Evolutionary conservation across 306 rosid genomes (phyloP).

Genomic region (Prunus mume): DNA sequence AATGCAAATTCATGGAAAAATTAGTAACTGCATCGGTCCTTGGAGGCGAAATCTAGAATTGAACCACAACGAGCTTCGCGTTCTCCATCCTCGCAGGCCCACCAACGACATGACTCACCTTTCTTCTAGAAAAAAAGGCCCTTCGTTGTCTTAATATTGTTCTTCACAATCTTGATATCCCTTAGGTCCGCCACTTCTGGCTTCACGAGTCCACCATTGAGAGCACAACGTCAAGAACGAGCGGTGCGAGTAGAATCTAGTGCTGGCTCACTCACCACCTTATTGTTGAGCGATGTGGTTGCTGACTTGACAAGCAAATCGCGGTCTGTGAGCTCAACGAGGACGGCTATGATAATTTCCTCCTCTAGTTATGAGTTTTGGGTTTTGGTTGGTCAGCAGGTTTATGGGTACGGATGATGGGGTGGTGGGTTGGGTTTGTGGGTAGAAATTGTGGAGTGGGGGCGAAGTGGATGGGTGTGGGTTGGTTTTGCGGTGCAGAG

Average conservation of each 20-base stretch:
- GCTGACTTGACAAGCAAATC: slow-evolving; percentile 84
- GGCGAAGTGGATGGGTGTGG: too few species aligned
- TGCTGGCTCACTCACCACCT: slow-evolving; percentile 78
- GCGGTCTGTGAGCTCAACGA: slow-evolving; percentile 77
- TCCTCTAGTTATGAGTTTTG: too few species aligned
- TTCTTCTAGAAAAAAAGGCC: slow-evolving; percentile 89
- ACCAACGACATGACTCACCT: slow-evolving; percentile 81
- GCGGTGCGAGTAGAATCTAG: slow-evolving; percentile 81
- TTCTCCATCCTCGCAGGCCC: slow-evolving; percentile 89
- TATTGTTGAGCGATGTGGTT: slow-evolving; percentile 83
- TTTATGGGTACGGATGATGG: too few species aligned
- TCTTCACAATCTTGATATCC: slow-evolving; percentile 88
- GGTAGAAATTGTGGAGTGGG: too few species aligned
- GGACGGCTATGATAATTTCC: slow-evolving; percentile 65
- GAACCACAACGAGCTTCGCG: slow-evolving; percentile 16
- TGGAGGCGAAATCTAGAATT: too few species aligned
- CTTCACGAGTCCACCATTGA: slow-evolving; percentile 63
- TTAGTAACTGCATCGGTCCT: too few species aligned
- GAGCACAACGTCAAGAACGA: slow-evolving; percentile 82
- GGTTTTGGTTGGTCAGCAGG: too few species aligned
- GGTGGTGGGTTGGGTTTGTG: too few species aligned
- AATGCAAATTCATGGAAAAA: too few species aligned
- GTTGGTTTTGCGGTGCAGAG: too few species aligned
- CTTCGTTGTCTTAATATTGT: slow-evolving; percentile 69
- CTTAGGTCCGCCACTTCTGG: slow-evolving; percentile 81